Evolutionary conservation across 192 early-diverging fungal genomes (phyloP), one percentile per base, ranked within the genome.

Genomic region (Entophlyctis helioformis): DNA sequence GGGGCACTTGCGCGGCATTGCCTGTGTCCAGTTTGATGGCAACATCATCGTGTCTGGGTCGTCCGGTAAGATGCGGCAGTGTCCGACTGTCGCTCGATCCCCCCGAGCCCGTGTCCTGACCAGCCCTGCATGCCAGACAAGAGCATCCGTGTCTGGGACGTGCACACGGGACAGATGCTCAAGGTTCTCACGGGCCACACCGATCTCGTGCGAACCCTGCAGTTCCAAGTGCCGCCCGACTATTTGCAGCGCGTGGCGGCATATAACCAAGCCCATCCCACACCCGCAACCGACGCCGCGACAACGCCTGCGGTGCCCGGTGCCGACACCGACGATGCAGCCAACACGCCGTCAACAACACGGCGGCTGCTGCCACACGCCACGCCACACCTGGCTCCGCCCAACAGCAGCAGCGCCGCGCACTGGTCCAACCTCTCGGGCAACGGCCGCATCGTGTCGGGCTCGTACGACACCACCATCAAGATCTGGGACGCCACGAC

Each of bases 11-110:
- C 76, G 86, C 5, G 89, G 91, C 16, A 74, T 96, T 12, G 89
- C 91, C 0, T 90, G 89, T 48, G 69, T 94, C 5, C 86, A 90
- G 47, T 91, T 83, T 63, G 88, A 96, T 47, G 91, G 87, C 26
- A 66, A 70, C 8, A 58, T 66, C 26, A 86, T 94, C 46, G 80
- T 86, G 8, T 85, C 84, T 23, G 92, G 92, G 21, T 85, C 83
- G 23, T 85, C 80, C 11, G 70, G 63, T 57, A 37, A n/a, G 46
- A 23, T 65, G 29, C 43, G 34, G 22, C 2, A 43, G 6, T 23
- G 15, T 11, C 42, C 26, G 15, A 19, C 13, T 31, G 10, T 38
- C 10, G 0, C 15, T 54, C 31, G n/a, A 11, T 41, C 5, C 11
- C 8, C 3, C 21, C 8, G 5, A 31, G 24, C 35, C 7, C 15